A percentile compares a stretch with the other conserved stretches of the same genome.
Conservation (phyloP, 768 basidiomycete species). For the Tylopilus sp. region DNA sequence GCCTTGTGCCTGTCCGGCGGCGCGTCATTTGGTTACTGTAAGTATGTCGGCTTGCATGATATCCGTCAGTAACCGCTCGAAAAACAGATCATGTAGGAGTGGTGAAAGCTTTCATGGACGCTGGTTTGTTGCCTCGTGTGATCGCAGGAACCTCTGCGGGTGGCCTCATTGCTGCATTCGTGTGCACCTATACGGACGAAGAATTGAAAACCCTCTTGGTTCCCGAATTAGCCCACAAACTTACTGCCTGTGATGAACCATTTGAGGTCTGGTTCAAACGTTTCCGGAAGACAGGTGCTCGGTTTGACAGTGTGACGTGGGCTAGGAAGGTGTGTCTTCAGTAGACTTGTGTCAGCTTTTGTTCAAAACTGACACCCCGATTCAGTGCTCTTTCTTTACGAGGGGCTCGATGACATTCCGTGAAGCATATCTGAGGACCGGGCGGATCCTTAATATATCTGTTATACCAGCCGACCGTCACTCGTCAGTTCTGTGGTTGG, state of each 20-base stretch:
- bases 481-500: conserved; percentile 47
- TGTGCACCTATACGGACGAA: conserved; percentile 84
- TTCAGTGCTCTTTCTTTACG: conserved; percentile 83
- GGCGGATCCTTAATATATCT: conserved; percentile 89
- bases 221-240: conserved; percentile 79
- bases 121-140: conserved; percentile 82
- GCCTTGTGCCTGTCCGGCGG: conserved; percentile 97
- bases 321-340: conserved; percentile 68
- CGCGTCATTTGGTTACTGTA: conserved; percentile 92
- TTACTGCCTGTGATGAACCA: conserved; percentile 81
- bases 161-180: conserved; percentile 70
- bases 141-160: conserved; percentile 95
- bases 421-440: conserved; percentile 91
- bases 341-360: neutral
- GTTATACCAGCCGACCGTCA: conserved; percentile 89
- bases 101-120: conserved; percentile 87
- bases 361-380: neutral
- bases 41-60: conserved; percentile 11
- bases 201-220: conserved; percentile 77
- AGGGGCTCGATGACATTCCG: conserved; percentile 92
- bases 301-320: conserved; percentile 90
- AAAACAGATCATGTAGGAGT: conserved; percentile 81
- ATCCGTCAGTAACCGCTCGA: neutral
- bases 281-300: conserved; percentile 84
- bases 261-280: conserved; percentile 66